Evolutionary conservation across 306 rosid species (phyloP), one percentile per base, ranked within the genome.

Genomic region (Vigna hirtella): DNA sequence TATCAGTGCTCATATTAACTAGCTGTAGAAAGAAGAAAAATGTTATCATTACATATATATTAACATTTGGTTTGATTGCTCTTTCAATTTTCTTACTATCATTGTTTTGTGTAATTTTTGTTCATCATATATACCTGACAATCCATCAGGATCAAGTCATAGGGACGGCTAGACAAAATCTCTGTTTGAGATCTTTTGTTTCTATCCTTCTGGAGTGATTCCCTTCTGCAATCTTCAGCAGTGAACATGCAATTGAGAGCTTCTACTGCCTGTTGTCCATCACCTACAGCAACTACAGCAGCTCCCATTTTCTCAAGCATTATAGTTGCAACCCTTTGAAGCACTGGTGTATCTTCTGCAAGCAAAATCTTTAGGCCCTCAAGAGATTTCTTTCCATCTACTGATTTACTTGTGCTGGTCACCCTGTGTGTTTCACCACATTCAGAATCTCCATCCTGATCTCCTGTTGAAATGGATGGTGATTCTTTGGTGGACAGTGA

Each of bases 221-320:
- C 90, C 64, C 82, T 83, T 65, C 84, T 72, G 32, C 69, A 61
- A 38, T 89, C 91, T 81, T 85, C 96, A 18, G 76, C 78, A 32
- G 69, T 66, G 17, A 79, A 73, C 91, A 76, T 78, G 78, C 81
- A 78, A 58, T 79, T 81, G 32, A 96, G 86, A 76, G 98, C 94
- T 7, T 96, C 99, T n/a, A 96, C 97, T 64, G 98, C 96, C 74
- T 85, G 97, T 81, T 87, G 84, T 70, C 99, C 99, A 53, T 96
- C 99, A 47, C 96, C 94, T 22, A 88, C 97, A 32, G 96, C 96
- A 52, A 92, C 82, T 61, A 91, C 99, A 32, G 72, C 59, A 20
- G 99, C 99, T 83, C 99, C 98, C 97, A 96, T 91, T 84, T 93
- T 96, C 74, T 96, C 98, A 15, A 96, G 97, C 99, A 96, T 96